Base-by-base conservation (phyloP, 495 filamentous ascomycete species). In the Trichoderma asperelloides region DNA sequence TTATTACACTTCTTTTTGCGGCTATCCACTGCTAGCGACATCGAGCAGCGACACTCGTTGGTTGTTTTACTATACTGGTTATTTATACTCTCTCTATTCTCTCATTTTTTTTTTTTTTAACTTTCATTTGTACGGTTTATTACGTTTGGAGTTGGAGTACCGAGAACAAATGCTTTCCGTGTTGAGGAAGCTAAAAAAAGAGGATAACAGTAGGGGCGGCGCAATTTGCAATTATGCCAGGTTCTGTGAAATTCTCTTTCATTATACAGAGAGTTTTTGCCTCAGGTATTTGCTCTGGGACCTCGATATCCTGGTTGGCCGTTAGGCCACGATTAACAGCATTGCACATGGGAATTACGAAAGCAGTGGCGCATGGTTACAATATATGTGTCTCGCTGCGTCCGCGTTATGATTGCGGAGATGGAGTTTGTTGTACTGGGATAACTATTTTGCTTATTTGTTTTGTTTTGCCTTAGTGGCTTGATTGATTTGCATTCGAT, bases 401-500 rank as follows among this genome's bases (percentile, higher is more conserved):
- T 62, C 37, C 25, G 55, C 55, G 16, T 60, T 8, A 30, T 9
- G 23, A 11, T 60, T 60, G 55, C 27, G 25, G 25, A 60, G 23
- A 60, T 27, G 55, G 55, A 60, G 55, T 60, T 60, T 60, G 55
- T 30, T 27, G 55, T 18, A 28, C n/a, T 15, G 2, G 23, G 55
- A 16, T 33, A 15, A 60, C 1, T 13, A 2, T 23, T 25, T 55
- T 55, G 49, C 21, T 45, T 25, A n/a, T 55, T 23, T 55, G 49
- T 68, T 51, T 62, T 71, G 64, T 63, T 67, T 68, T 49, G 62
- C 41, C 68, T 67, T 69, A 39, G 65, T 68, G 16, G 47, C 57
- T 68, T 39, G 66, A 67, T 69, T 67, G 65, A 62, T 66, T 67
- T 71, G 63, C 55, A 37, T 66, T 65, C 70, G 67, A 57, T 64